Percentiles rank a stretch among this genome's conserved stretches.
These are phyloP conservation scores for Oryza meridionalis DNA, from an alignment of 176 grass and related monocot genomes.

Conservation along the genomic window DNA sequence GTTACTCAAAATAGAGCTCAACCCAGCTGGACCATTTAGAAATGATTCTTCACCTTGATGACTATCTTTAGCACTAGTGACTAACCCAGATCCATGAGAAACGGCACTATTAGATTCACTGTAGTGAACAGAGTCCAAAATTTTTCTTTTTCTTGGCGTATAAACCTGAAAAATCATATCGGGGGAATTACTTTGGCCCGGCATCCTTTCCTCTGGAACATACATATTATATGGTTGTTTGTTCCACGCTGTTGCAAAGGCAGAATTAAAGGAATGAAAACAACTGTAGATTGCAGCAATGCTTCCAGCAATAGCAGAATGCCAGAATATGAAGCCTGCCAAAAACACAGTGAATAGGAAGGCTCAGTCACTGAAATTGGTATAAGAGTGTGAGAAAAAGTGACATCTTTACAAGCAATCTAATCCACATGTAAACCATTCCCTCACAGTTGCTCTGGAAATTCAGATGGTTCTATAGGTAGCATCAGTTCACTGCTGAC, in stretches of 20 bases:
- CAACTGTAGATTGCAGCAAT: background rate
- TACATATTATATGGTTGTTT: background rate
- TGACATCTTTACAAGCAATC: background rate
- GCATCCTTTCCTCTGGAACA: background rate
- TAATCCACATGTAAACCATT: background rate
- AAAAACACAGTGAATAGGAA: background rate
- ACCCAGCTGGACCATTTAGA: background rate
- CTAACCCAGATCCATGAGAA: conserved; percentile 18
- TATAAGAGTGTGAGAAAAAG: background rate
- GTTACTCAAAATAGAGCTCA: background rate
- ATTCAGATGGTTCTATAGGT: background rate
- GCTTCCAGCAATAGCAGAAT: background rate
- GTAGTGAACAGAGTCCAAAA: background rate
- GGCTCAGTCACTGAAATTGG: background rate
- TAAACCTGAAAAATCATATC: background rate
- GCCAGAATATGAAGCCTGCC: background rate
- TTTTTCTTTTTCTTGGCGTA: background rate
- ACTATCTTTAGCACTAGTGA: background rate
- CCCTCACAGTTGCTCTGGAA: background rate
- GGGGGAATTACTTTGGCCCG: background rate
- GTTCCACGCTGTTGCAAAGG: background rate
- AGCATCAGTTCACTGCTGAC: background rate
- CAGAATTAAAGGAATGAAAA: background rate
- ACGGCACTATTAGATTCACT: background rate
- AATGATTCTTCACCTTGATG: conserved; percentile 4